phyloP scores from a whole-genome alignment of 352 stramenopile species.

The Phytophthora boehmeriae region DNA sequence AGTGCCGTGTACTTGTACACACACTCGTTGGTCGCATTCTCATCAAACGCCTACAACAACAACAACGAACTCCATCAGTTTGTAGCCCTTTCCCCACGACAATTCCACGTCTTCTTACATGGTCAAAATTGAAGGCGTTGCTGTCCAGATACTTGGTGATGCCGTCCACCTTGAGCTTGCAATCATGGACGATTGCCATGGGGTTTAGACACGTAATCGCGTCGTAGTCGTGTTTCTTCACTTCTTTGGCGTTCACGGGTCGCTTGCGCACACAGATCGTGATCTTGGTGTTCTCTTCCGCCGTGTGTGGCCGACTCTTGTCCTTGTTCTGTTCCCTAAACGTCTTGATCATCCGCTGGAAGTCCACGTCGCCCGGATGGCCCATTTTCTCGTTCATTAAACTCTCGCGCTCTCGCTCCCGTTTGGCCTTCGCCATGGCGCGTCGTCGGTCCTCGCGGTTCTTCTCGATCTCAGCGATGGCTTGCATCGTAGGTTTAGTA shows the following conservation, averaged over 20 bases:
- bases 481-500: slow-evolving; percentile 68
- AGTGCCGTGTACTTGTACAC: slow-evolving; percentile 93
- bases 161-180: slow-evolving; percentile 97
- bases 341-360: slow-evolving; percentile 90
- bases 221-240: slow-evolving; percentile 95
- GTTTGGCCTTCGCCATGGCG: slow-evolving; percentile 87
- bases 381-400: slow-evolving; percentile 80
- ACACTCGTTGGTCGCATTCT: slow-evolving; percentile 91
- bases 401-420: slow-evolving; percentile 84
- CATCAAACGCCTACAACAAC: slow-evolving; percentile 93
- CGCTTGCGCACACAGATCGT: slow-evolving; percentile 97
- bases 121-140: slow-evolving; percentile 93
- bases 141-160: slow-evolving; percentile 99
- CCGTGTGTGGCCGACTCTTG: slow-evolving; percentile 50
- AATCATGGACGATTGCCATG: slow-evolving; percentile 95
- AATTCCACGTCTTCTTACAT: slow-evolving; percentile 36
- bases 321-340: slow-evolving; percentile 83
- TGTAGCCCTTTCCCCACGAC: neutral
- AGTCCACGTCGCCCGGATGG: slow-evolving; percentile 89
- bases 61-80: slow-evolving; percentile 1
- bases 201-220: slow-evolving; percentile 96
- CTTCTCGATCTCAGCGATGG: slow-evolving; percentile 84
- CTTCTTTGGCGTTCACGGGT: slow-evolving; percentile 92
- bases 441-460: slow-evolving; percentile 85
- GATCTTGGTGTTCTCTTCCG: slow-evolving; percentile 87